Conservation (phyloP, 805 yeast genomes). For the Scheffersomyces coipomensis region DNA sequence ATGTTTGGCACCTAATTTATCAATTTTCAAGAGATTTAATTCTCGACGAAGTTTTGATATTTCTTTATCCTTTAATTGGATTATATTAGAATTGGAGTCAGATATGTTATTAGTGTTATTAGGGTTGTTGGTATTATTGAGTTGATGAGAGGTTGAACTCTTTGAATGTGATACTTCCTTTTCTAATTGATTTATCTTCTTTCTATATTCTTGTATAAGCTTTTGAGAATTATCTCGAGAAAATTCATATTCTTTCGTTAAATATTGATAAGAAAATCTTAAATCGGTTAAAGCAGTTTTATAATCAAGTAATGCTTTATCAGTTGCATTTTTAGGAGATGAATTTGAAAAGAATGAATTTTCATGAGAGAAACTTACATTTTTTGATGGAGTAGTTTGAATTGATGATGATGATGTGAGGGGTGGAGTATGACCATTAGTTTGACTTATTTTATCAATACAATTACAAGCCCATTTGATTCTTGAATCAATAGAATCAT, state of each 20-base stretch:
- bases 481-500: conserved; percentile 19
- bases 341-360: conserved; percentile 26
- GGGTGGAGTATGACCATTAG: conserved; percentile 1
- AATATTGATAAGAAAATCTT: conserved; percentile 68
- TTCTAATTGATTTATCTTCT: conserved; percentile 50
- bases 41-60: conserved; percentile 44
- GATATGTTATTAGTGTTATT: background rate
- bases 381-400: background rate
- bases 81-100: conserved; percentile 5
- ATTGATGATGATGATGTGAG: conserved; percentile 1
- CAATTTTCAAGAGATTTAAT: conserved; percentile 43
- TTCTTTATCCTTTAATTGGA: conserved; percentile 34
- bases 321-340: conserved; percentile 16
- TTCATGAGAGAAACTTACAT: conserved; percentile 16
- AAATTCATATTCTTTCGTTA: conserved; percentile 65
- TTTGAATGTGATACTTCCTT: conserved; percentile 35
- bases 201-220: conserved; percentile 52
- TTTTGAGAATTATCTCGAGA: conserved; percentile 57
- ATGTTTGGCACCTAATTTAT: conserved; percentile 35
- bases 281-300: conserved; percentile 66
- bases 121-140: background rate
- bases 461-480: conserved; percentile 39
- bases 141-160: background rate
- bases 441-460: conserved; percentile 21
- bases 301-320: conserved; percentile 31